Evolutionary conservation across 176 grass and related monocot genomes (phyloP).

Genomic region (Musa beccarii): DNA sequence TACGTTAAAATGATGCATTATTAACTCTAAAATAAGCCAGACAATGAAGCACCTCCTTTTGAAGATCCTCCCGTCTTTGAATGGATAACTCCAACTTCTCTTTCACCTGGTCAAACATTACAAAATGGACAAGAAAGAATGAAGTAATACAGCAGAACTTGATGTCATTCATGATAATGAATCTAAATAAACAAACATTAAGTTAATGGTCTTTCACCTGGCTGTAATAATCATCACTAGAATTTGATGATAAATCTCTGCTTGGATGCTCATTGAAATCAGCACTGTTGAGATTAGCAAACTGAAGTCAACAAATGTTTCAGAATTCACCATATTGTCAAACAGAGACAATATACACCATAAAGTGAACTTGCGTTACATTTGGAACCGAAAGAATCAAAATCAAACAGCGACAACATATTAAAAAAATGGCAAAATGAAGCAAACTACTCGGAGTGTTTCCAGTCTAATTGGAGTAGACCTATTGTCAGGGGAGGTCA

Average conservation of each 20-base stretch:
- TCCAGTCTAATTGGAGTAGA: too few species aligned
- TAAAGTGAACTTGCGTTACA: not conserved
- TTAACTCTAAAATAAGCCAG: not conserved
- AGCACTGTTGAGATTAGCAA: not conserved
- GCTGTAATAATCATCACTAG: conserved; percentile 14
- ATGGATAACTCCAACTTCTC: conserved; percentile 44
- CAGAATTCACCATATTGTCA: not conserved
- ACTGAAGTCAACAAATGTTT: not conserved
- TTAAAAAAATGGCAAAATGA: too few species aligned
- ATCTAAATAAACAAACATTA: not conserved
- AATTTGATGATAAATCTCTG: conserved; percentile 15
- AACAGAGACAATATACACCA: not conserved
- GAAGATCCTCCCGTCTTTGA: conserved; percentile 53
- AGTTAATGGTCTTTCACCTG: not conserved
- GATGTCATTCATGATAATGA: too few species aligned
- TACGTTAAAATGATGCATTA: conserved; percentile 12
- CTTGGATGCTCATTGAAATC: conserved; percentile 2
- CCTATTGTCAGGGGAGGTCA: too few species aligned
- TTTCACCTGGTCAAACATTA: conserved; percentile 38
- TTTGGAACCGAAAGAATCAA: too few species aligned
- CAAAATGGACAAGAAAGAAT: conserved; percentile 14
- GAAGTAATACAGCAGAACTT: too few species aligned
- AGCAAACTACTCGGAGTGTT: too few species aligned
- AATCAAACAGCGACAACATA: too few species aligned
- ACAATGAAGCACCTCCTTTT: conserved; percentile 50